Evolutionary conservation across 345 rosid genomes (phyloP).

Genomic region (thale cress (Arabidopsis thaliana)): DNA sequence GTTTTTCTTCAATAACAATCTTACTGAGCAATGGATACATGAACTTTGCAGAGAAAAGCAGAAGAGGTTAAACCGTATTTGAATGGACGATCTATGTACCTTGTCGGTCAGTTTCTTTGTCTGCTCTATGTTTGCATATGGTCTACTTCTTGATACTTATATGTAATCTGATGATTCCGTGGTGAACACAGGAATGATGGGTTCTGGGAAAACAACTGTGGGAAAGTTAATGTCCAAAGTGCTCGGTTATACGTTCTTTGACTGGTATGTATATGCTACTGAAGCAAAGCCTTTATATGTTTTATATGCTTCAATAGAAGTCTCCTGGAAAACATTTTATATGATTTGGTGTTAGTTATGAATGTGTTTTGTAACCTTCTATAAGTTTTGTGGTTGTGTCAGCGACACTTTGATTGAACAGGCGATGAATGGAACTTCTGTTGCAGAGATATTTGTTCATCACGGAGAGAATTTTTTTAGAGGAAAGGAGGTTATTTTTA

Average conservation of each 20-base stretch:
- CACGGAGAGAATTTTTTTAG: constrained; percentile 87
- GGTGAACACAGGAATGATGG: constrained; percentile 81
- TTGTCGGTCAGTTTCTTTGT: constrained; percentile 78
- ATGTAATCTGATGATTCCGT: constrained; percentile 21
- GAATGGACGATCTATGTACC: constrained; percentile 79
- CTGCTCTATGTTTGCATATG: constrained; percentile 15
- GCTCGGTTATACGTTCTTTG: constrained; percentile 74
- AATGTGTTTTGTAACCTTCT: constrained; percentile 24
- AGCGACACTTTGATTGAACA: constrained; percentile 83
- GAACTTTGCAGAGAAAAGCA: constrained; percentile 73
- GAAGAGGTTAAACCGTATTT: constrained; percentile 75
- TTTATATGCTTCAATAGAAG: not conserved
- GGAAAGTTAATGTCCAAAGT: constrained; percentile 80
- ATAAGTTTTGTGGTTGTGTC: constrained; percentile 47
- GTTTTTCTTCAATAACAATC: not conserved
- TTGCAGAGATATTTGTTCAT: constrained; percentile 76
- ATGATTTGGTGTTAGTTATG: not conserved
- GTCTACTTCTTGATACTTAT: constrained; percentile 12
- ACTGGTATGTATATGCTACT: constrained; percentile 63
- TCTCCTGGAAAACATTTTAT: not conserved
- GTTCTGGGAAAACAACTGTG: constrained; percentile 94
- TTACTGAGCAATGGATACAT: constrained; percentile 26
- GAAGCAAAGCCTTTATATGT: not conserved
- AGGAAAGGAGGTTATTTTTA: constrained; percentile 70
- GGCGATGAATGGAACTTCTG: constrained; percentile 61